phyloP scores from a whole-genome alignment of 2,329 filamentous ascomycete genomes.

The Coniella lustricola region DNA sequence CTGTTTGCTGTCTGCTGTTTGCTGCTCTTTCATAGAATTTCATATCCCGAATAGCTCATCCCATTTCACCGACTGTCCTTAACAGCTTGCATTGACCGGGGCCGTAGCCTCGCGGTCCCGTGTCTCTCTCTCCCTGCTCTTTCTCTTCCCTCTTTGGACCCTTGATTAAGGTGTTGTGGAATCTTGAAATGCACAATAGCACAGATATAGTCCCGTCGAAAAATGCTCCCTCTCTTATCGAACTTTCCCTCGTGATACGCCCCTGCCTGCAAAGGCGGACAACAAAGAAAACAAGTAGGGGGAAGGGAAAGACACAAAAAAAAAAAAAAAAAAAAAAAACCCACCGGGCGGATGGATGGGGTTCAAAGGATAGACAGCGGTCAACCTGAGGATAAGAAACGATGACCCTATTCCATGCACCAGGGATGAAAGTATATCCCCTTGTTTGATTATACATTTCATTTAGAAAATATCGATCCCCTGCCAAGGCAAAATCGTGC shows the following conservation, averaged over 20 bases:
- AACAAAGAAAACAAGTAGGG: neutral
- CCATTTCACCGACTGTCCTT: neutral
- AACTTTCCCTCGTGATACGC: slow-evolving; percentile 4
- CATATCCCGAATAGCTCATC: slow-evolving; percentile 10
- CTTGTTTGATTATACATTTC: slow-evolving; percentile 29
- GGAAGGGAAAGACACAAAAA: neutral
- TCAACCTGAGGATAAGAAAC: slow-evolving; percentile 2
- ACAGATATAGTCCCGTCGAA: neutral
- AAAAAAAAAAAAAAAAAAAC: neutral
- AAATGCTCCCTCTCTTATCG: neutral
- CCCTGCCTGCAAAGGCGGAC: neutral
- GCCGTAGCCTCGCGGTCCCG: neutral
- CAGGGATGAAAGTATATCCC: slow-evolving; percentile 9
- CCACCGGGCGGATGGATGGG: slow-evolving; percentile 4
- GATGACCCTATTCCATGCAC: slow-evolving; percentile 5
- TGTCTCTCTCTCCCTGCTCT: neutral
- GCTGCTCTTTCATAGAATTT: slow-evolving; percentile 7
- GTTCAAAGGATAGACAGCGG: slow-evolving; percentile 3
- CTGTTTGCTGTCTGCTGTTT: too few relatives aligned
- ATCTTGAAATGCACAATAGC: slow-evolving; percentile 5
- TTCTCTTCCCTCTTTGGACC: neutral
- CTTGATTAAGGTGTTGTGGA: neutral
- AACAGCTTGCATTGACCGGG: neutral
- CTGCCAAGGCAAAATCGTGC: slow-evolving; percentile 10
- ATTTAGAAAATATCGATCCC: slow-evolving; percentile 21